These are phyloP conservation scores for Yarrowia hollandica DNA, from an alignment of 805 yeast species.

Conservation along the genomic window DNA sequence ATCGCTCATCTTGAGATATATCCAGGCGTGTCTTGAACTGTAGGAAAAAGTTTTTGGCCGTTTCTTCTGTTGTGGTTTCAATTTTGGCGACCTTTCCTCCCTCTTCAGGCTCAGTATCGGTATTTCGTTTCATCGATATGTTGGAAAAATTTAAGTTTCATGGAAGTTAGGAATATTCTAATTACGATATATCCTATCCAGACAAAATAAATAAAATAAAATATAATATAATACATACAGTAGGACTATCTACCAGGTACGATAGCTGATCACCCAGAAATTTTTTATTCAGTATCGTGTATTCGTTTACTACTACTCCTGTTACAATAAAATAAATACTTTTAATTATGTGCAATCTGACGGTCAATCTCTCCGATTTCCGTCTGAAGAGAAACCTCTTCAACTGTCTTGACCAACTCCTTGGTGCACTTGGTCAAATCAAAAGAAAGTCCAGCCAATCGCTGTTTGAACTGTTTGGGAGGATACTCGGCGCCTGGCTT, in stretches of 20 bases:
- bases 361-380: slow-evolving; percentile 82
- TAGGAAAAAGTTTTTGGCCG: slow-evolving; percentile 11
- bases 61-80: slow-evolving; percentile 2
- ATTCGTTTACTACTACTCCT: background rate
- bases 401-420: slow-evolving; percentile 92
- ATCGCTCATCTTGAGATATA: slow-evolving; percentile 42
- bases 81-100: background rate
- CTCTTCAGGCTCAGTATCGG: background rate
- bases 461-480: slow-evolving; percentile 84
- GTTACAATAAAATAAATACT: slow-evolving; percentile 13
- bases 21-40: slow-evolving; percentile 32
- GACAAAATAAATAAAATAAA: too few species aligned
- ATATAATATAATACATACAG: too few species aligned
- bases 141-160: background rate
- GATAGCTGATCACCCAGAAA: too few species aligned
- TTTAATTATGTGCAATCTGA: slow-evolving; percentile 36
- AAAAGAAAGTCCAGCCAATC: slow-evolving; percentile 93
- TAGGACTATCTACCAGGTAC: too few species aligned
- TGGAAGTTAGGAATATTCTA: too few species aligned
- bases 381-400: slow-evolving; percentile 85
- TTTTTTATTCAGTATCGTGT: too few species aligned
- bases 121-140: slow-evolving; percentile 7
- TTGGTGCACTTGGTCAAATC: slow-evolving; percentile 96
- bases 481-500: slow-evolving; percentile 54
- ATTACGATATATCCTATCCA: too few species aligned